Conservation (phyloP, 768 basidiomycete species). For the Russula vinacea region DNA sequence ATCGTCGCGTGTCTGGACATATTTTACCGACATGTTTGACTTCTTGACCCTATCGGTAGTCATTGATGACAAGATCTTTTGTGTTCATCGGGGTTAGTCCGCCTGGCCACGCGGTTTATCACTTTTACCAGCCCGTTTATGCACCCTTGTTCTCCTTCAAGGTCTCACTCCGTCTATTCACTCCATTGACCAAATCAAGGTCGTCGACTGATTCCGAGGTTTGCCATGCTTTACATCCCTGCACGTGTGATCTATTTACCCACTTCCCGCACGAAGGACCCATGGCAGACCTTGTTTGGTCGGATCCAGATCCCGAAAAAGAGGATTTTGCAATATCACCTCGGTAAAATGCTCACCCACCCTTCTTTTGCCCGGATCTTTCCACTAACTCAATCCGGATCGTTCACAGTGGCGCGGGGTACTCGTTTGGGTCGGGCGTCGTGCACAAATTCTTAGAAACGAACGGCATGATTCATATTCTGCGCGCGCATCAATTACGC, state of each 20-base stretch:
- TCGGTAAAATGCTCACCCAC: slow-evolving; percentile 50
- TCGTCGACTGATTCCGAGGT: slow-evolving; percentile 98
- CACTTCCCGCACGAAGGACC: slow-evolving; percentile 77
- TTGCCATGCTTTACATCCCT: slow-evolving; percentile 18
- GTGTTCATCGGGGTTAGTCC: slow-evolving; percentile 88
- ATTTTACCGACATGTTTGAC: slow-evolving; percentile 99
- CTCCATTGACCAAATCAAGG: slow-evolving; percentile 99
- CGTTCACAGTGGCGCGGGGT: slow-evolving; percentile 81
- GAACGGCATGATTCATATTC: slow-evolving; percentile 95
- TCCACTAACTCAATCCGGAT: slow-evolving; percentile 12
- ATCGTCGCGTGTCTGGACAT: slow-evolving; percentile 94
- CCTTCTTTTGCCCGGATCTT: slow-evolving; percentile 25
- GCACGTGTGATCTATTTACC: slow-evolving; percentile 8
- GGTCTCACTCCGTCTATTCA: slow-evolving; percentile 97
- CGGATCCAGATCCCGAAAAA: slow-evolving; percentile 98
- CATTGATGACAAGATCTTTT: slow-evolving; percentile 98
- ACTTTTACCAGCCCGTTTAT: slow-evolving; percentile 18
- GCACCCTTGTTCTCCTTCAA: slow-evolving; percentile 35
- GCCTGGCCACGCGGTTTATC: slow-evolving; percentile 10
- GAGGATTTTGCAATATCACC: slow-evolving; percentile 99
- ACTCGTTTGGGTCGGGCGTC: slow-evolving; percentile 97
- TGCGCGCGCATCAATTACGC: slow-evolving; percentile 97
- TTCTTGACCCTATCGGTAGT: slow-evolving; percentile 96
- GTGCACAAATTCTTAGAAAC: slow-evolving; percentile 96
- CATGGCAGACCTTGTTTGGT: slow-evolving; percentile 99